Percentiles rank a stretch among this genome's conserved stretches.
Evolutionary conservation across 2,329 filamentous ascomycete genomes (phyloP).

Genomic region (Diaporthe amygdali): DNA sequence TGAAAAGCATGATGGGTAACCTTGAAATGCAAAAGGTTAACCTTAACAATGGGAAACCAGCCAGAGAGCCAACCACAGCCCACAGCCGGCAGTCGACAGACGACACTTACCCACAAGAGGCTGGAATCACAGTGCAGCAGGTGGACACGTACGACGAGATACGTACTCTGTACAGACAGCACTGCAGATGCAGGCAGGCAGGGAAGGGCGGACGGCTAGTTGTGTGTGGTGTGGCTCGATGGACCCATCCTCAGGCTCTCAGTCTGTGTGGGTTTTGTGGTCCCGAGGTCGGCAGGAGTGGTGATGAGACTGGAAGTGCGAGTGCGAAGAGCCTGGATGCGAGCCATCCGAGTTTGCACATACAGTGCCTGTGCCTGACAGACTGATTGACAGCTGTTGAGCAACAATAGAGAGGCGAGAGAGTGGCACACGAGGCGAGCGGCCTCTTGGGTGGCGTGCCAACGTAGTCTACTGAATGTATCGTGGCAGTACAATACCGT

Average conservation of each 20-base stretch:
- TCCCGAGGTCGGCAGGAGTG: slow-evolving; percentile 5
- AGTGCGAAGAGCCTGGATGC: no score
- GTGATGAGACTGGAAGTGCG: neutral
- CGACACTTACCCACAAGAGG: neutral
- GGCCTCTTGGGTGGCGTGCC: no score
- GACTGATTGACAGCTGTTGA: neutral
- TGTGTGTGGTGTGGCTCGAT: neutral
- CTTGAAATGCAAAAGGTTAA: slow-evolving; percentile 14
- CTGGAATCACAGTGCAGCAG: neutral
- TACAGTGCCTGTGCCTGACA: neutral
- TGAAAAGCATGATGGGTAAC: slow-evolving; percentile 1
- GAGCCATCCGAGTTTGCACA: no score
- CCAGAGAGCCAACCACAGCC: neutral
- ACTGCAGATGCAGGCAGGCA: neutral
- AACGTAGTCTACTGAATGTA: no score
- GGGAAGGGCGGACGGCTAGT: neutral
- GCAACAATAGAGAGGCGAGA: neutral
- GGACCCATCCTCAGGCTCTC: neutral
- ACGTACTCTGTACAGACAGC: no score
- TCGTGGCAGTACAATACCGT: no score
- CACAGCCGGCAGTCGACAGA: neutral
- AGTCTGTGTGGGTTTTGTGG: neutral
- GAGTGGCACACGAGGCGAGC: neutral
- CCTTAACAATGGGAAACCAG: neutral
- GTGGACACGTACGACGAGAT: neutral